phyloP scores from a whole-genome alignment of 2,329 filamentous ascomycete species.

The Penicillium brevicompactum region DNA sequence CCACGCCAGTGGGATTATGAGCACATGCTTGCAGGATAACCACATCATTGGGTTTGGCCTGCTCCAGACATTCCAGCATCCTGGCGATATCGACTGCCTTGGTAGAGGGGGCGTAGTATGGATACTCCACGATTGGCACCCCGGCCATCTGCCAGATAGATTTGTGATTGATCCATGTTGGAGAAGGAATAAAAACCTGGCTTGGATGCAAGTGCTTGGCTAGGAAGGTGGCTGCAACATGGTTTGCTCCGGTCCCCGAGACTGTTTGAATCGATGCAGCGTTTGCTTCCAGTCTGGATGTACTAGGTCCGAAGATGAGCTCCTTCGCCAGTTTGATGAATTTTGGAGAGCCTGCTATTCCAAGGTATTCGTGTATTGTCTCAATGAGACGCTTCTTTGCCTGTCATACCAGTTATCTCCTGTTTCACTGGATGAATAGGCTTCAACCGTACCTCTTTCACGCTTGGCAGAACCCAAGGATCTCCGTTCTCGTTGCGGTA shows the following conservation, averaged over 20 bases:
- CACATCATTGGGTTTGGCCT: constrained; percentile 74
- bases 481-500: constrained; percentile 42
- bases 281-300: constrained; percentile 36
- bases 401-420: constrained; percentile 6
- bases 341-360: constrained; percentile 76
- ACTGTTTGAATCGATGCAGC: constrained; percentile 80
- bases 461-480: constrained; percentile 43
- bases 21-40: constrained; percentile 89
- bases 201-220: constrained; percentile 71
- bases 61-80: constrained; percentile 66
- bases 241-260: constrained; percentile 88
- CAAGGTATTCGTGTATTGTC: constrained; percentile 79
- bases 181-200: constrained; percentile 81
- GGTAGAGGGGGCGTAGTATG: constrained; percentile 72
- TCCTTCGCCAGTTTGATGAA: constrained; percentile 74
- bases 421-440: neutral
- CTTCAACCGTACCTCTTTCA: constrained; percentile 30
- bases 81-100: constrained; percentile 27
- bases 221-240: constrained; percentile 84
- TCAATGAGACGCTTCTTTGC: constrained; percentile 71
- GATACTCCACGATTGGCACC: constrained; percentile 58
- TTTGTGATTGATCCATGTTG: constrained; percentile 93
- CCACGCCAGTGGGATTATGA: constrained; percentile 93
- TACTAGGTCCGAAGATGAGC: neutral
- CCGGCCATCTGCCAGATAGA: constrained; percentile 68